Base-by-base conservation (phyloP, 176 grass and related monocot species). In the Phragmites australis region DNA sequence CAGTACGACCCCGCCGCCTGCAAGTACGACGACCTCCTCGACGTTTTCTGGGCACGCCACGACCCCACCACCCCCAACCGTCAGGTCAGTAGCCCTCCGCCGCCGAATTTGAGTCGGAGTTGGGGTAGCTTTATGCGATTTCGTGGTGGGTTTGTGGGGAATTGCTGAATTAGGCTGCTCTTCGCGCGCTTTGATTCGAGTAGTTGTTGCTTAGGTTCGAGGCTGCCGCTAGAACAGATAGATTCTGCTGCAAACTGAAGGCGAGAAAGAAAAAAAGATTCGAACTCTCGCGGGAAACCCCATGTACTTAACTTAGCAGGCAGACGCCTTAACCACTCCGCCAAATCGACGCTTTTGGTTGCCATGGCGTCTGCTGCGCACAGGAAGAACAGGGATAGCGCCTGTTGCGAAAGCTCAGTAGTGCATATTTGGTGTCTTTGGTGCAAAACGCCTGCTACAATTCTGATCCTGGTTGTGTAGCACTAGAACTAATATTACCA, bases 281-380 rank as follows among this genome's bases (percentile, higher is more conserved):
- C 92, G 74, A 94, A 93, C 87, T 91, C 87, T 90, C 84, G 89
- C 93, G 73, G 84, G 84, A 87, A 81, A 91, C 84, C 93, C 84
- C 87, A 89, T 89, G 92, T 94, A 89, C 92, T 91, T 91, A 91
- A 89, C 92, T 91, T 91, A 91, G 89, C 76, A 94, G 89, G 89
- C 92, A 89, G 88, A 91, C 92, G 92, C 86, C 89, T 94, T 89
- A 87, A 91, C 83, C 92, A 94, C 92, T 94, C 89, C 89, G 89
- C 89, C 92, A 91, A 91, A 94, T 72, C 83, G 80, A 89, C 89
- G 12, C 0, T 64, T 46, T 9, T 73, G 2, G 6, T 63, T 0
- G 1, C 0, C 0, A 0, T 32, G 7, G 0, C 1, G 2, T 2
- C 8, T 14, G 51, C 5, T 6, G 3, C 0, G 1, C 0, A 2